Percentiles rank a stretch among this genome's conserved stretches.
Conservation (phyloP, 2,329 filamentous ascomycete species). For the Calonectria leucothoes region DNA sequence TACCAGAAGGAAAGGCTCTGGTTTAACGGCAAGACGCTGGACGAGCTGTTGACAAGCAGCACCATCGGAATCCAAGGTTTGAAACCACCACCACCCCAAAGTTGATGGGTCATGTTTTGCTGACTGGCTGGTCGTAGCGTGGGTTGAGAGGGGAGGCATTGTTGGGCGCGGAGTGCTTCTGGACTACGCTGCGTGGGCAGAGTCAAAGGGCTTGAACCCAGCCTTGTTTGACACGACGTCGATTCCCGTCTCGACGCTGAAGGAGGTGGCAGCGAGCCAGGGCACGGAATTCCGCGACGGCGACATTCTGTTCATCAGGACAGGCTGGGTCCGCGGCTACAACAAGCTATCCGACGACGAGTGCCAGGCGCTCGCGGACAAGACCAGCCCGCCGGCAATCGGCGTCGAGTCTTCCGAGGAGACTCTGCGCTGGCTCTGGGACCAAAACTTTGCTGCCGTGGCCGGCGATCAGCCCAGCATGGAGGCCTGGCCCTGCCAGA, state of each 20-base stretch:
- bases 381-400: constrained; percentile 43
- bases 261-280: constrained; percentile 51
- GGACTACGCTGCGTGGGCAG: constrained; percentile 60
- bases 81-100: too few species aligned
- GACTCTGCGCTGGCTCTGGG: constrained; percentile 68
- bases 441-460: constrained; percentile 66
- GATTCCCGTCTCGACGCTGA: constrained; percentile 45
- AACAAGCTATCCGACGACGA: constrained; percentile 49
- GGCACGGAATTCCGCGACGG: constrained; percentile 59
- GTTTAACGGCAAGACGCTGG: constrained; percentile 51
- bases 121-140: background rate
- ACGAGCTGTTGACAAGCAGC: constrained; percentile 54
- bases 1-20: constrained; percentile 51
- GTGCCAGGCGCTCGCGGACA: constrained; percentile 49
- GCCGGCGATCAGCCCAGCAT: constrained; percentile 66
- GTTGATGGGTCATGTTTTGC: background rate
- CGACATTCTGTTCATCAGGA: constrained; percentile 66
- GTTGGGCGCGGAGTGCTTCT: constrained; percentile 62
- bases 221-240: constrained; percentile 53
- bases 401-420: constrained; percentile 62
- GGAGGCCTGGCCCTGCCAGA: constrained; percentile 57
- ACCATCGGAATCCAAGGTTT: constrained; percentile 46
- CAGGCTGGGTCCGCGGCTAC: constrained; percentile 62
- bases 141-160: constrained; percentile 55
- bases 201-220: constrained; percentile 49